phyloP scores from a whole-genome alignment of 2,329 filamentous ascomycete species.

The Fusarium pilosicola region DNA sequence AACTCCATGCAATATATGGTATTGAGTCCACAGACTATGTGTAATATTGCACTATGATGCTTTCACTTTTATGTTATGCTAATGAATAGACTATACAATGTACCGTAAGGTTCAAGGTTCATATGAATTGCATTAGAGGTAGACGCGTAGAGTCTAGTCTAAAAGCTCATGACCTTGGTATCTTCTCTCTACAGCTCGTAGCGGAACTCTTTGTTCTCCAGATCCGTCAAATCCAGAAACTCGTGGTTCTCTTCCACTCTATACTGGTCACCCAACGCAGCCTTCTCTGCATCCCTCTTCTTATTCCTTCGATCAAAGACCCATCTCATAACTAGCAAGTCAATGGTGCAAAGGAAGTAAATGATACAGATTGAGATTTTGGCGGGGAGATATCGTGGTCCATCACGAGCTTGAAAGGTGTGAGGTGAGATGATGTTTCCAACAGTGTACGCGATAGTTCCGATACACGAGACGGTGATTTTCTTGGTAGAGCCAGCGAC shows the following conservation, averaged over 20 bases:
- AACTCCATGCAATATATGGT: rapidly evolving
- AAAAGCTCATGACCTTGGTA: rapidly evolving
- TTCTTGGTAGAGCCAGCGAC: conserved; percentile 38
- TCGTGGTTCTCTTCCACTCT: conserved; percentile 27
- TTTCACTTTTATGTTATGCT: too few relatives aligned
- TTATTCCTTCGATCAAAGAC: conserved; percentile 26
- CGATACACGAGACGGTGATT: conserved; percentile 36
- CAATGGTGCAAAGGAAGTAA: conserved; percentile 33
- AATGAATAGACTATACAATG: neutral
- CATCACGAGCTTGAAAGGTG: conserved; percentile 34
- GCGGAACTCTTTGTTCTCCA: conserved; percentile 6
- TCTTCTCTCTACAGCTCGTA: neutral
- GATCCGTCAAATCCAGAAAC: conserved; percentile 34
- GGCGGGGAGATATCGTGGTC: conserved; percentile 26
- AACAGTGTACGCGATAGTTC: conserved; percentile 34
- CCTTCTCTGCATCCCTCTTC: conserved; percentile 19
- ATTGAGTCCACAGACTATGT: rapidly evolving
- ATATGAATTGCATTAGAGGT: rapidly evolving
- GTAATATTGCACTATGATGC: rapidly evolving
- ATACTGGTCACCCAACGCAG: neutral
- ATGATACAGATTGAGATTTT: conserved; percentile 38
- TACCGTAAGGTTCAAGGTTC: rapidly evolving
- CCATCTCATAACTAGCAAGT: conserved; percentile 33
- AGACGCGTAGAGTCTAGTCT: too few relatives aligned
- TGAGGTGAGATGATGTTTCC: conserved; percentile 39